Evolutionary conservation across 768 basidiomycete species (phyloP), one percentile per base, ranked within the genome.

Genomic region (Hygrophoropsis aurantiaca): DNA sequence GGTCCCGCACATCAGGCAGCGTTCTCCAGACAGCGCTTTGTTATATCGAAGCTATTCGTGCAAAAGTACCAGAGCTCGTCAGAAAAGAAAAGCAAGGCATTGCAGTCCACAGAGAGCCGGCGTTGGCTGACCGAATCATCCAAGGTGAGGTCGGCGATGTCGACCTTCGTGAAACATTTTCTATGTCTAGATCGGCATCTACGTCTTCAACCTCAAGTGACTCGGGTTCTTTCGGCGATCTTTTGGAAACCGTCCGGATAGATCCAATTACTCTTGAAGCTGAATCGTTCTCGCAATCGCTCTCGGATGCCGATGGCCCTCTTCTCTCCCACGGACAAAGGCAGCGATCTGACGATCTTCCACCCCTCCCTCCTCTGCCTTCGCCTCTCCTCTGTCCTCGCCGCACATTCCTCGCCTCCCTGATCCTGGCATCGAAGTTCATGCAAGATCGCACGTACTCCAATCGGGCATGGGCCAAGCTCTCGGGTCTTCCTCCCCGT

Each of bases 361-460:
- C 70, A 49, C 47, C 72, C 59, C 62, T 68, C 18, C 69, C 74
- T 3, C 62, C 62, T 5, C 78, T 87, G n/a, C 86, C 87, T 0
- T 90, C 85, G 0, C 88, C 90, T 0, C 78, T 97, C 21, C 76
- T 91, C 34, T 95, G 94, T 58, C 91, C 94, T 2, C 81, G 94
- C 21, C 80, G 94, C 20, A 81, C 91, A 0, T 97, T 97, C 67
- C 74, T 97, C 8, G 91, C 91, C 0, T 83, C 90, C 0, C 72
- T 97, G 34, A 91, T 97, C 46, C 75, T 92, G 42, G 94, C 94
- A 0, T 87, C 88, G 13, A 97, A 97, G 58, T 94, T 94, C 61
- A 82, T 88, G 51, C 92, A 94, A 70, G 94, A 97, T 59, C 85
- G 90, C 42, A 91, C 89, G 35, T 97, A 94, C 58, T 93, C 90